A percentile compares a stretch with the other conserved stretches of the same genome.
These are phyloP conservation scores for Hericium coralloides DNA, from an alignment of 768 basidiomycete genomes.

Conservation along the genomic window DNA sequence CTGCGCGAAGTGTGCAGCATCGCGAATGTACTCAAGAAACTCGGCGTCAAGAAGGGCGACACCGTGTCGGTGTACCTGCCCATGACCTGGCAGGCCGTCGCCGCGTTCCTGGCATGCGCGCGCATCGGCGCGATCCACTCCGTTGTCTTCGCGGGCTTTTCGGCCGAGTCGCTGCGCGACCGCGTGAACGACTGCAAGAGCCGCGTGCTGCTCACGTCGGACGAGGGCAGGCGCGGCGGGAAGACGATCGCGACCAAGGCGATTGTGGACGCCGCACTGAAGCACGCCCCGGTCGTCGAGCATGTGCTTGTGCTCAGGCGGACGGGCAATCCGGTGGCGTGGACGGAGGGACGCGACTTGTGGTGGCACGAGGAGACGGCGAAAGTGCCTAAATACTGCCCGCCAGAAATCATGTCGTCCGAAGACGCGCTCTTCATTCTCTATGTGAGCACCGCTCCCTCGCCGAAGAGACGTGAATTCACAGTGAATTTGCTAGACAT, in stretches of 20 bases:
- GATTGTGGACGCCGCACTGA: constrained; percentile 88
- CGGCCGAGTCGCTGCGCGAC: constrained; percentile 88
- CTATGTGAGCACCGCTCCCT: constrained; percentile 54
- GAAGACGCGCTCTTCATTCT: constrained; percentile 99
- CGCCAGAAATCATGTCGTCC: constrained; percentile 78
- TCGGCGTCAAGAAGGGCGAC: constrained; percentile 93
- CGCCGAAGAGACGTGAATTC: too few relatives aligned
- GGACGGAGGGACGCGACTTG: constrained; percentile 76
- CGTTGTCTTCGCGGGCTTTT: constrained; percentile 97
- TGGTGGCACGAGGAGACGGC: constrained; percentile 96
- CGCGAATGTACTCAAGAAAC: constrained; percentile 84
- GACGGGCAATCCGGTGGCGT: constrained; percentile 76
- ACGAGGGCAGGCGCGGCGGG: constrained; percentile 91
- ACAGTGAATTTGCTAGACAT: constrained; percentile 49
- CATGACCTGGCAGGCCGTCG: constrained; percentile 93
- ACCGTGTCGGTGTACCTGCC: constrained; percentile 90
- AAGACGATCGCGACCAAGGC: constrained; percentile 91
- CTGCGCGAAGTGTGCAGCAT: constrained; percentile 82
- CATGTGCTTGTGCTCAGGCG: constrained; percentile 85
- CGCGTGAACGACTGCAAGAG: constrained; percentile 84
- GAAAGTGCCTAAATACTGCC: constrained; percentile 82
- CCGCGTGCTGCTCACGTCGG: constrained; percentile 89
- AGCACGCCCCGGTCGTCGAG: constrained; percentile 76
- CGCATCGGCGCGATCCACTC: constrained; percentile 96
- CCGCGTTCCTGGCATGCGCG: constrained; percentile 95